Evolutionary conservation across 2,329 filamentous ascomycete genomes (phyloP).

Genomic region (Aspergillus fumigatiaffinis): DNA sequence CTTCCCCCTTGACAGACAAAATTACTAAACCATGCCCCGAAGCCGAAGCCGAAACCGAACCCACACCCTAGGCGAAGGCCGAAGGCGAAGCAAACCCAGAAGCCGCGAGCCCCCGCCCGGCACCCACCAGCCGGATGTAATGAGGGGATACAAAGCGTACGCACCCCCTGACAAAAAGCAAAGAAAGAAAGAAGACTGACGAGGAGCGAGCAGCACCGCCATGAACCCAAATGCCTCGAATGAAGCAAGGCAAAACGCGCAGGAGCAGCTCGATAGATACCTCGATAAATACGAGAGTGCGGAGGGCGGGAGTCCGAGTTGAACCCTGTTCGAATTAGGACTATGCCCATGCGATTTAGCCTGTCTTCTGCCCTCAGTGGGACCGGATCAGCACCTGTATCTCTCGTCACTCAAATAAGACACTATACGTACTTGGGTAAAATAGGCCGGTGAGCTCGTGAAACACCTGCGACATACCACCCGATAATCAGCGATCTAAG

Average conservation of each 20-base stretch:
- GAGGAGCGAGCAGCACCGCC: slow-evolving; percentile 10
- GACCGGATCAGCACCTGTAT: no score
- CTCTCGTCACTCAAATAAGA: no score
- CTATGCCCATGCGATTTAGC: no score
- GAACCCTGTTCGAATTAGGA: no score
- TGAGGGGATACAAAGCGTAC: slow-evolving; percentile 21
- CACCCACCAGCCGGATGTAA: slow-evolving; percentile 5
- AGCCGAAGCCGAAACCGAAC: neutral
- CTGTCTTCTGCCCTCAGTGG: no score
- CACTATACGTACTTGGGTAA: no score
- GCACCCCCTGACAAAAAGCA: neutral
- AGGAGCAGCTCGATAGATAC: slow-evolving; percentile 11
- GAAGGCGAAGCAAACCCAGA: no score
- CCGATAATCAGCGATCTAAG: no score
- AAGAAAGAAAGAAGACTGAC: neutral
- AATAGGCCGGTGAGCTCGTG: no score
- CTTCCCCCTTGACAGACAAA: neutral
- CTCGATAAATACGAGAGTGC: neutral
- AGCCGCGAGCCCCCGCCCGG: no score
- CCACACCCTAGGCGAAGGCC: no score
- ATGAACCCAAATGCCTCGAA: slow-evolving; percentile 16
- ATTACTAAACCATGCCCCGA: neutral
- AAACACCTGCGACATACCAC: no score
- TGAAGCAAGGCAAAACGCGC: slow-evolving; percentile 15
- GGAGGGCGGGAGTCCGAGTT: neutral